Evolutionary conservation across 164 flowering plant genomes (phyloP).

Genomic region (Nymphaea colorata): DNA sequence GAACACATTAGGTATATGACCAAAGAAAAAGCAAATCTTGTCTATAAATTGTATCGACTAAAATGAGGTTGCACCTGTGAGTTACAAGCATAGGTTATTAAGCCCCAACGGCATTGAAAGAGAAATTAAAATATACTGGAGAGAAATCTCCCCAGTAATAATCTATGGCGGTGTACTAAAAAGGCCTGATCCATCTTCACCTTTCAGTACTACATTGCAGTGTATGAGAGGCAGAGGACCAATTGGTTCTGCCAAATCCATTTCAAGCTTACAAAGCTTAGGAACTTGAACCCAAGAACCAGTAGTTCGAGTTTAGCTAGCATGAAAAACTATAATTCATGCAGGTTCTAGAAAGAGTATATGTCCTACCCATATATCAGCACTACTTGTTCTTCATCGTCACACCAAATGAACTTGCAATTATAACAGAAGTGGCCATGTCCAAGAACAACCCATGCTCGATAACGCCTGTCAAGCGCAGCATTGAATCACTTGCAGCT

Average conservation of each 20-base stretch:
- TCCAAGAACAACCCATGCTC: constrained; percentile 98
- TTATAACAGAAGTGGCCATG: constrained; percentile 83
- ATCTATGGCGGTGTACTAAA: neutral
- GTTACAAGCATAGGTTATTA: neutral
- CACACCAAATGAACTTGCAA: constrained; percentile 67
- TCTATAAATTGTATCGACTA: neutral
- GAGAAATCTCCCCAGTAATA: neutral
- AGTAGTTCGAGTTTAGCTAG: neutral
- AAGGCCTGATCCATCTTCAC: neutral
- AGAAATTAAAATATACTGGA: neutral
- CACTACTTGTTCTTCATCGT: constrained; percentile 37
- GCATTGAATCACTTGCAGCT: constrained; percentile 57
- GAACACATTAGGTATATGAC: too few species aligned
- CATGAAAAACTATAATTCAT: neutral
- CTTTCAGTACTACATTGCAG: neutral
- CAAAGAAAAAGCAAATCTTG: too few species aligned
- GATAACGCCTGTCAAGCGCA: constrained; percentile 71
- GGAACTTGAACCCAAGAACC: neutral
- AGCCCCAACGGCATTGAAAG: neutral
- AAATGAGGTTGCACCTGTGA: neutral
- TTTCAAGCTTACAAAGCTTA: neutral
- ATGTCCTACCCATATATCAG: neutral
- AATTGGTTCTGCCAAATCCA: too few species aligned
- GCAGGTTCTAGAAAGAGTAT: neutral
- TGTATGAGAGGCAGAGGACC: neutral